Evolutionary conservation across 768 basidiomycete species (phyloP).

Genomic region (Coprinopsis marcescibilis): DNA sequence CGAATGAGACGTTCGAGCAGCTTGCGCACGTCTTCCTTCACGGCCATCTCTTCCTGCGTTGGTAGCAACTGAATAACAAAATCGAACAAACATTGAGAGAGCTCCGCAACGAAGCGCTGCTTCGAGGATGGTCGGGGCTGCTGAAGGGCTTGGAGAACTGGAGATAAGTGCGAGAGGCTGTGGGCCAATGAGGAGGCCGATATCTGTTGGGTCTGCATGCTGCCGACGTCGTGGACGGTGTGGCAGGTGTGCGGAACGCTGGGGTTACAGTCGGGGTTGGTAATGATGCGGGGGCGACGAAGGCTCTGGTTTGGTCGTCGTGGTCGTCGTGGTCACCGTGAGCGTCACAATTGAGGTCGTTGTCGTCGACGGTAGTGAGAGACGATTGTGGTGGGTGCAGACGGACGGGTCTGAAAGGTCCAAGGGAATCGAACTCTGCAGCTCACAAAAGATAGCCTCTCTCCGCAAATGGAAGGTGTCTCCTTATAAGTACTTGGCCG

Average conservation of each 20-base stretch:
- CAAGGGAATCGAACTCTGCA: slow-evolving; percentile 3
- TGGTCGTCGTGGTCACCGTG: slow-evolving; percentile 6
- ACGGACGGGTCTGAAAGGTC: no score
- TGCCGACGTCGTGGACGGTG: slow-evolving; percentile 10
- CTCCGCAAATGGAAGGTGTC: slow-evolving; percentile 6
- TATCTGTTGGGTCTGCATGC: slow-evolving; percentile 5
- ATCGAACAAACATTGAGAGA: slow-evolving; percentile 88
- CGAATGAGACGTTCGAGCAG: slow-evolving; percentile 92
- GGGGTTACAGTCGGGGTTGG: slow-evolving; percentile 9
- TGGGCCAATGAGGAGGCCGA: slow-evolving; percentile 7
- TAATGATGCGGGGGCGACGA: slow-evolving; percentile 5
- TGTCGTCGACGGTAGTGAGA: slow-evolving; percentile 6
- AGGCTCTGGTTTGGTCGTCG: slow-evolving; percentile 3
- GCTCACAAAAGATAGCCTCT: slow-evolving; percentile 11
- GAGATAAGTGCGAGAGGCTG: slow-evolving; percentile 21
- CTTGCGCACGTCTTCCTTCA: slow-evolving; percentile 95
- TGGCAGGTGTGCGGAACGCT: slow-evolving; percentile 8
- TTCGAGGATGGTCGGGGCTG: slow-evolving; percentile 38
- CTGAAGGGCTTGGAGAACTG: slow-evolving; percentile 26
- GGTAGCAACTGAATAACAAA: slow-evolving; percentile 92
- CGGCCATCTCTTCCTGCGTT: slow-evolving; percentile 81
- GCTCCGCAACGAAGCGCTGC: slow-evolving; percentile 69
- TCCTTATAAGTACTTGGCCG: slow-evolving; percentile 6
- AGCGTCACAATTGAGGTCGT: neutral
- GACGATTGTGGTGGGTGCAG: slow-evolving; percentile 1